Base-by-base conservation (phyloP, 805 yeast species). In the Metschnikowia baotianmanensis region DNA sequence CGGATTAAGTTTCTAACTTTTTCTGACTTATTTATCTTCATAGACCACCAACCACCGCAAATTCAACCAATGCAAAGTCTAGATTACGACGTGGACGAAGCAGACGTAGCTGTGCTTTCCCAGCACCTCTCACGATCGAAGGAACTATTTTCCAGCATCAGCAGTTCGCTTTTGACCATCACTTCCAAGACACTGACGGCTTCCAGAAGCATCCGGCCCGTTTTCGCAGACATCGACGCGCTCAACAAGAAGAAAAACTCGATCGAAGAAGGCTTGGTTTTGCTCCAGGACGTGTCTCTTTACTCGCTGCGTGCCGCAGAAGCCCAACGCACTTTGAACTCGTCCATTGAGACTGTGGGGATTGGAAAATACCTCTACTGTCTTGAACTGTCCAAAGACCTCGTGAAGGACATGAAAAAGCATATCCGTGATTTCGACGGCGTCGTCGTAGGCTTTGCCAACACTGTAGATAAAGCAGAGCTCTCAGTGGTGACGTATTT, bases 101-200 rank as follows among this genome's bases (percentile, higher is more conserved):
- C 90, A 2, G 96, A 88, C 51, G 81, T 87, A 24, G 82, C 87
- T 2, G 89, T 89, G 4, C 72, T 89, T 23, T 84, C 86, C 38
- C 93, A 85, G 54, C 82, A 84, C 39, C 69, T 90, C 24, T 61
- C 71, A 35, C 74, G 78, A 39, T 77, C 87, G 3, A 74, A 76
- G 28, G 70, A 68, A 15, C 62, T 87, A 29, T 76, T 88, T 8
- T 55, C 61, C 2, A 62, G 74, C 31, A 80, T 89, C 40, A 67
- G 77, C 9, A 62, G 63, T 20, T 79, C 87, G 2, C 67, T 87
- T 30, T 67, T 60, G 22, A 68, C 65, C 35, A 74, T 89, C 39
- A 70, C 81, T 6, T 59, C 59, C 22, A 74, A 73, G 38, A 73
- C 89, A 6, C 56, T 68, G 18, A 69, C 71, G 17, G 83, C 91